Evolutionary conservation across 768 basidiomycete species (phyloP).

Genomic region (Suillus brevipes): DNA sequence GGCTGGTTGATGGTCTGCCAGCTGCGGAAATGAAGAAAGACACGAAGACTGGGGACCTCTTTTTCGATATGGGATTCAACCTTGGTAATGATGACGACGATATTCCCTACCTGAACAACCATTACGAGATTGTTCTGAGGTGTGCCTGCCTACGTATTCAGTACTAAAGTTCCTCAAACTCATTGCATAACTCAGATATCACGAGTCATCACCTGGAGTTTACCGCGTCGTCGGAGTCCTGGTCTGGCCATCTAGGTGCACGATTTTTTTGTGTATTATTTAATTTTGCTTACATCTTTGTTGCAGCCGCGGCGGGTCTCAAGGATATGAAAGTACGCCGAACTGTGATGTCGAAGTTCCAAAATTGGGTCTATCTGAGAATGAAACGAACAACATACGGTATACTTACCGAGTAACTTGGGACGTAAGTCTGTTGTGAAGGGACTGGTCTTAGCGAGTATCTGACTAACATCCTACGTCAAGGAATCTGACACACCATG

Average conservation of each 20-base stretch:
- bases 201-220: conserved; percentile 64
- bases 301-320: conserved; percentile 62
- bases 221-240: conserved; percentile 91
- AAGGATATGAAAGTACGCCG: conserved; percentile 39
- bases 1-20: conserved; percentile 93
- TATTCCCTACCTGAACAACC: conserved; percentile 81
- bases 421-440: conserved; percentile 54
- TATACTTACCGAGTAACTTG: conserved; percentile 90
- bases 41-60: conserved; percentile 73
- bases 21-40: conserved; percentile 92
- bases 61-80: conserved; percentile 94
- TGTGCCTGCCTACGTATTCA: conserved; percentile 29
- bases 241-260: conserved; percentile 67
- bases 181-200: conserved; percentile 59
- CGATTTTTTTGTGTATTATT: neutral
- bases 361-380: conserved; percentile 64
- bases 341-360: conserved; percentile 51
- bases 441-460: conserved; percentile 4
- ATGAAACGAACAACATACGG: conserved; percentile 58
- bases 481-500: conserved; percentile 86
- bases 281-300: neutral
- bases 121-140: conserved; percentile 86
- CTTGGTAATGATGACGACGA: conserved; percentile 74
- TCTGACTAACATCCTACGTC: neutral
- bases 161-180: conserved; percentile 4